phyloP scores from a whole-genome alignment of 2,329 filamentous ascomycete genomes.

The Xylariaceae sp. region DNA sequence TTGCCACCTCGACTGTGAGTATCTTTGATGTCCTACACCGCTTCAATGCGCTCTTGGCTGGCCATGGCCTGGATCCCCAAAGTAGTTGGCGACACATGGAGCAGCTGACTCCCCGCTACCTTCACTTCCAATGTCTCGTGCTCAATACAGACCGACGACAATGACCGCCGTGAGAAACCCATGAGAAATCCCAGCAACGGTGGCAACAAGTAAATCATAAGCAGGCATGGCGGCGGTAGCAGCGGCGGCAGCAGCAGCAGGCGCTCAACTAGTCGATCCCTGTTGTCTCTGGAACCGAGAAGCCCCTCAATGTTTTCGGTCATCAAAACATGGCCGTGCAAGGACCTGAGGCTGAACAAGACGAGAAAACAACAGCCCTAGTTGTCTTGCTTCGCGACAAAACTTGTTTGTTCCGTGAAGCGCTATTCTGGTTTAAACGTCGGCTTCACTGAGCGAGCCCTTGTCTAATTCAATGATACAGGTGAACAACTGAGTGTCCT shows the following conservation, averaged over 20 bases:
- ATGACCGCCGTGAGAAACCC: slow-evolving; percentile 17
- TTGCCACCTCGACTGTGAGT: too few species aligned
- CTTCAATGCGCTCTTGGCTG: too few species aligned
- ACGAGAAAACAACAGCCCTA: slow-evolving; percentile 21
- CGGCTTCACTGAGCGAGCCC: too few species aligned
- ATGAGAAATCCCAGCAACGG: background rate
- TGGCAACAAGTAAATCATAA: background rate
- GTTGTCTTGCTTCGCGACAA: slow-evolving; percentile 16
- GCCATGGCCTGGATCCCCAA: too few species aligned
- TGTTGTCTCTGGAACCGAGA: slow-evolving; percentile 20
- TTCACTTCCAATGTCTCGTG: slow-evolving; percentile 10
- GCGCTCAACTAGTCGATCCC: slow-evolving; percentile 8
- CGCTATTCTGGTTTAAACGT: too few species aligned
- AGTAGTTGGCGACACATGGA: too few species aligned
- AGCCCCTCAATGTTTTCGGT: slow-evolving; percentile 14
- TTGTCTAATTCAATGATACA: too few species aligned
- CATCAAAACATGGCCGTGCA: slow-evolving; percentile 16
- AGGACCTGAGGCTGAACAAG: slow-evolving; percentile 21
- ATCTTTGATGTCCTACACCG: too few species aligned
- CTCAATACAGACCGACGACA: slow-evolving; percentile 15
- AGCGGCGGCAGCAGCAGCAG: slow-evolving; percentile 2
- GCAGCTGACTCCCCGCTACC: too few species aligned
- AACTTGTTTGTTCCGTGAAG: too few species aligned
- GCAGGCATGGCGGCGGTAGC: background rate
- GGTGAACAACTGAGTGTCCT: too few species aligned